A percentile compares a stretch with the other conserved stretches of the same genome.
These are phyloP conservation scores for Trametes sp. DNA, from an alignment of 1,284 basidiomycete species.

Conservation along the genomic window DNA sequence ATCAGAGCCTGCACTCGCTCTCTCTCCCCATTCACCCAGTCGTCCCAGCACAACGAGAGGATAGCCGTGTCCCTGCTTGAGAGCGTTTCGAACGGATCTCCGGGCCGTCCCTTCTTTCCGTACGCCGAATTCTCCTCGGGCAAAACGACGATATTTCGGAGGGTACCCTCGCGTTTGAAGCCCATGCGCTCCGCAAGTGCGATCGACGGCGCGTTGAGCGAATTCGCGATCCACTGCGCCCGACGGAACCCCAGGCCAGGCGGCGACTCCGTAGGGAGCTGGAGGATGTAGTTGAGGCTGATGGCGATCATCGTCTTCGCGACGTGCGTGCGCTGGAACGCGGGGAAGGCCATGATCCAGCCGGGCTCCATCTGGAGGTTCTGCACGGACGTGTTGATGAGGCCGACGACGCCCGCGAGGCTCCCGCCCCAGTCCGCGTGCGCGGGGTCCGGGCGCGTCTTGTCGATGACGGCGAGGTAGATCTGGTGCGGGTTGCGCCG, in stretches of 20 bases:
- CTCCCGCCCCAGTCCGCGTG: conserved; percentile 29
- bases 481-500: conserved; percentile 31
- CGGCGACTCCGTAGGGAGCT: conserved; percentile 48
- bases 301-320: conserved; percentile 67
- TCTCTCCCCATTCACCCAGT: conserved; percentile 62
- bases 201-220: conserved; percentile 59
- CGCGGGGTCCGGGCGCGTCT: conserved; percentile 32
- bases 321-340: conserved; percentile 73
- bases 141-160: conserved; percentile 61
- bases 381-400: conserved; percentile 36
- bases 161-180: conserved; percentile 62
- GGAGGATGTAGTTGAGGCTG: conserved; percentile 62
- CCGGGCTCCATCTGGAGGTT: conserved; percentile 61
- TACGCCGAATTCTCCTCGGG: conserved; percentile 32
- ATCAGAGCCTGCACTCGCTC: conserved; percentile 46
- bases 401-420: conserved; percentile 39
- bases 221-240: conserved; percentile 69
- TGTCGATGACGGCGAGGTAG: conserved; percentile 41
- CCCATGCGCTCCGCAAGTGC: conserved; percentile 65
- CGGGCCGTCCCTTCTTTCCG: conserved; percentile 38
- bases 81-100: conserved; percentile 46
- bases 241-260: conserved; percentile 66
- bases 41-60: conserved; percentile 67
- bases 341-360: conserved; percentile 58
- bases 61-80: conserved; percentile 57